Base-by-base conservation (phyloP, 2,329 filamentous ascomycete genomes). In the Hymenoscyphus occultus region DNA sequence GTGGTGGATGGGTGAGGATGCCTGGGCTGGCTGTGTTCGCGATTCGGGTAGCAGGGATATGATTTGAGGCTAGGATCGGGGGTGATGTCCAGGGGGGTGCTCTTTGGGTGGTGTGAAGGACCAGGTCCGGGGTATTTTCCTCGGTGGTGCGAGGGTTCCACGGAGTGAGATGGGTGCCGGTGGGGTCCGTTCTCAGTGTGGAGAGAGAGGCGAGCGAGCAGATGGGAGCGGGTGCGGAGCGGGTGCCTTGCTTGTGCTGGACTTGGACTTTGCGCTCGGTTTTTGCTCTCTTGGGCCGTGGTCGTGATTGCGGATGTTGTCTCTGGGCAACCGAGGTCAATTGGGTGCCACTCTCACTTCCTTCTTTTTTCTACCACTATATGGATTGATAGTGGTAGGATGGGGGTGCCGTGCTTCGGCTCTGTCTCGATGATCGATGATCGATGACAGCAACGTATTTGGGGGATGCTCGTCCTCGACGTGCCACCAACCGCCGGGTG, bases 381-480 rank as follows among this genome's bases (percentile, higher is more conserved):
- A 40, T 40, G 57, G 32, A 19, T 59, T 16, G 31, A 60, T 39
- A 42, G 22, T 19, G 39, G 32, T 32, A 19, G 16, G 22, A 16
- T 48, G 14, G 51, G 12, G 58, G 42, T 51, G 59, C 59, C 59
- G 59, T 45, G 59, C 59, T 61, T 58, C 61, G 61, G 61, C 56
- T 39, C 61, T 63, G 61, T 40, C 56, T 48, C 61, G 61, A 63
- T 63, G 39, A 28, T 48, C 61, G 61, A 63, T 63, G 39, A 28
- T 32, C 59, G 40, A 56, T 63, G 61, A 56, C 61, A 63, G 61
- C 61, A 63, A 63, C 61, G 61, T 63, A 63, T 63, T 31, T 51
- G 48, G 60, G 32, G 60, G 32, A 32, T 51, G 56, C 42, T 35
- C 48, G 42, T 28, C 31, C 40, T 22, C 39, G 22, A 32, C 13